Evolutionary conservation across 2,329 filamentous ascomycete species (phyloP), one percentile per base, ranked within the genome.

Genomic region (Pseudogymnoascus sp.): DNA sequence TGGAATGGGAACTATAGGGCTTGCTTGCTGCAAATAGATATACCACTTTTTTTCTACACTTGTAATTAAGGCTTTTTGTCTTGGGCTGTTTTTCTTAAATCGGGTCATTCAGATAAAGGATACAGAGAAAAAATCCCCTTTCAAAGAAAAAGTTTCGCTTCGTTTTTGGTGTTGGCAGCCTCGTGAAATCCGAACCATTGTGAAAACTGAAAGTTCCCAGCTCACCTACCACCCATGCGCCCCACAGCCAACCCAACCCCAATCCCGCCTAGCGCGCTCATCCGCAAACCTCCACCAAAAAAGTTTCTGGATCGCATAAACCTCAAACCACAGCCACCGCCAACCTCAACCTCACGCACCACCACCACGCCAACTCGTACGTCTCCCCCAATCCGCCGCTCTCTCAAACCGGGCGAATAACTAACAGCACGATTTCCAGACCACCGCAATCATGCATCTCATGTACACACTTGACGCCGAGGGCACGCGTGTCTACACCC

Each of bases 401-500:
- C n/a, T n/a, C n/a, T n/a, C n/a, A n/a, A n/a, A n/a, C n/a, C n/a
- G n/a, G n/a, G n/a, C n/a, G n/a, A n/a, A n/a, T n/a, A n/a, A n/a
- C 45, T 54, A 31, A 54, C 23, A 31, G 21, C 21, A 1, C 2
- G 45, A 54, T 2, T 31, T 10, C 10, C 11, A 4, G 2, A 14
- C 16, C 5, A 37, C 57, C 51, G 21, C 63, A 62, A 71, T 51
- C 63, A 89, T 88, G 86, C 85, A 89, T 87, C 81, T 89, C 69
- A 88, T 88, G 95, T 96, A 93, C 86, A 95, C 90, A 68, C 81
- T 93, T 79, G 90, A 92, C 78, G 77, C 83, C 71, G 80, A 84
- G 67, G 93, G 93, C 83, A 93, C 92, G 82, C 92, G 93, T 77
- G 80, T 89, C 73, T 99, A 98, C 84, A 98, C 95, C 60, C 86